These are phyloP conservation scores for Blepharisma stoltei DNA, from an alignment of 73 alveolate genomes.

Conservation along the genomic window DNA sequence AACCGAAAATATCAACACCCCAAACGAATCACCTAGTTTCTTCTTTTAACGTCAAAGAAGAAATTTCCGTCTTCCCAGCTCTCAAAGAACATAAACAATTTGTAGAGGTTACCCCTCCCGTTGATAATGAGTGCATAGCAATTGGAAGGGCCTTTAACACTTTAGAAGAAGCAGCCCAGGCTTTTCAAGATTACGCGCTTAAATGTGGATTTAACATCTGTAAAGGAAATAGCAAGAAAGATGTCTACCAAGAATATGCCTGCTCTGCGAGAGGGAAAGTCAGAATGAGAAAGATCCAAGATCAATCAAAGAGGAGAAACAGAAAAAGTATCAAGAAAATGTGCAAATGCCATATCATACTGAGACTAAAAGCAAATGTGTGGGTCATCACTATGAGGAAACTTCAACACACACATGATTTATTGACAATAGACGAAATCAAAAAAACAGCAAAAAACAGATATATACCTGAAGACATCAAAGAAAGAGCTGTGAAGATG, in stretches of 20 bases:
- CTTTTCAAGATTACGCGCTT: constrained; percentile 4
- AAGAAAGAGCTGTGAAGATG: background rate
- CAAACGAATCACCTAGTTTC: background rate
- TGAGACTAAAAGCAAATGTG: background rate
- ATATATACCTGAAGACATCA: constrained; percentile 12
- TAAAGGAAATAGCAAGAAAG: constrained; percentile 22
- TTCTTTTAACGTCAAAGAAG: background rate
- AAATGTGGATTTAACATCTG: constrained; percentile 10
- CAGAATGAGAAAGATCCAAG: constrained; percentile 10
- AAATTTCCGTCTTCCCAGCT: background rate
- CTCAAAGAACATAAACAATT: background rate
- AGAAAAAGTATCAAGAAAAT: constrained; percentile 25
- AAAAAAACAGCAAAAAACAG: constrained; percentile 26
- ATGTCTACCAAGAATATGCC: constrained; percentile 22
- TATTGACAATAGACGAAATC: background rate
- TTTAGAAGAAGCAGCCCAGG: constrained; percentile 20
- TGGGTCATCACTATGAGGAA: constrained; percentile 13
- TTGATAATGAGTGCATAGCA: background rate
- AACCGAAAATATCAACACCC: background rate
- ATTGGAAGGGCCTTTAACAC: background rate
- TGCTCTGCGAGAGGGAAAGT: constrained; percentile 31
- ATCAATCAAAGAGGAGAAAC: constrained; percentile 12
- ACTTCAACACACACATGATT: constrained; percentile 1
- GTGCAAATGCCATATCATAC: constrained; percentile 18
- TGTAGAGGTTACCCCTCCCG: background rate